Base-by-base conservation (phyloP, 805 yeast genomes). In the Schwanniomyces vanrijiae region DNA sequence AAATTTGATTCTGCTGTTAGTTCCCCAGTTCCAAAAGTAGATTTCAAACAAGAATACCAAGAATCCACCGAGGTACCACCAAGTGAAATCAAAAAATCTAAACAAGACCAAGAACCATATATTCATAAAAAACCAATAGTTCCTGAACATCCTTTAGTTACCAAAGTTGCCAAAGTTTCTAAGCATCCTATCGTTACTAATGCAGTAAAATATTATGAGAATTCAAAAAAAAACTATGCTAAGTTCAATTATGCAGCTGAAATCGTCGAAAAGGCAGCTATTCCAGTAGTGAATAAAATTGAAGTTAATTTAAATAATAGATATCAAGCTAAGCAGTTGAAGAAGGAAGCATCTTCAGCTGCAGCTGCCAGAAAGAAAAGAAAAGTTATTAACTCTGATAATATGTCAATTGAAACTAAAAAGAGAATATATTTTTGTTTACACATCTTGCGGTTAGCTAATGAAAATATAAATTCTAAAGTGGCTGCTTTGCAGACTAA, bases 401-500 rank as follows among this genome's bases (percentile, higher is more conserved):
- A 42, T 16, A 68, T 82, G 61, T 77, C 86, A 0, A 76, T 82
- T 46, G 96, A 89, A 58, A 85, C 91, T 21, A 80, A 88, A 49
- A 84, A 84, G 53, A 77, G 91, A 53, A 61, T 90, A 40, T 83
- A 87, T 31, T 86, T 92, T 59, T 82, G 96, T 56, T 74, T 91
- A 40, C 91, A 90, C 55, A 74, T 91, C 44, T 71, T 90, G 46
- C 85, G 86, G 59, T 72, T 89, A 42, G 97, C 97, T 3, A 90
- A 89, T 58, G 82, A 81, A 47, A 89, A 86, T 56, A 74, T 90
- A 26, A 83, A 85, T 40, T 72, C 78, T 41, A 82, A 89, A 53
- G 86, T 90, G 16, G 75, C 74, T 45, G 76, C 75, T 48, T 69
- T 90, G 35, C 90, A 86, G 57, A 73, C 59, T 25, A 65, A 61